These are phyloP conservation scores for Pyropia yezoensis DNA, from an alignment of 23 red algal genomes.

Conservation along the genomic window DNA sequence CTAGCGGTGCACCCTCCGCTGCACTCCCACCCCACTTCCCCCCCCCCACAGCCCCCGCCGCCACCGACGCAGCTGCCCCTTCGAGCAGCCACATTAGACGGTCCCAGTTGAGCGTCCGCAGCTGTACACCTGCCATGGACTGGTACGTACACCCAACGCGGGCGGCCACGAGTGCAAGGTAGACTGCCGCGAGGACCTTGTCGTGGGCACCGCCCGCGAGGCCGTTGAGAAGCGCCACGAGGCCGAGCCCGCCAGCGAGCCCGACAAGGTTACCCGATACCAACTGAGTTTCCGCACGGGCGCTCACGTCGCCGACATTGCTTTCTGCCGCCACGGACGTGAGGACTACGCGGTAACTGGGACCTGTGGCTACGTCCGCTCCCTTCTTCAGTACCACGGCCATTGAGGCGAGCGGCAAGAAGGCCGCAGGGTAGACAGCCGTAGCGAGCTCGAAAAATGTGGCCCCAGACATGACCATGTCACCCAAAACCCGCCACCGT, in stretches of 20 bases:
- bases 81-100: slow-evolving; percentile 28
- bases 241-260: slow-evolving; percentile 37
- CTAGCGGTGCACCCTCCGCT: too few relatives aligned
- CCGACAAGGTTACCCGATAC: slow-evolving; percentile 72
- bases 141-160: slow-evolving; percentile 67
- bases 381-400: slow-evolving; percentile 50
- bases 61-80: background rate
- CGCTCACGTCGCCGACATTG: slow-evolving; percentile 84
- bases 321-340: slow-evolving; percentile 38
- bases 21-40: too few relatives aligned
- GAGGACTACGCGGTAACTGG: slow-evolving; percentile 65
- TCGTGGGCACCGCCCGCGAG: slow-evolving; percentile 17
- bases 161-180: slow-evolving; percentile 17
- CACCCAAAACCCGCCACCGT: slow-evolving; percentile 70
- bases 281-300: slow-evolving; percentile 63
- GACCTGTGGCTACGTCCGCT: slow-evolving; percentile 59
- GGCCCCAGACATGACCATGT: slow-evolving; percentile 63
- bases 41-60: too few relatives aligned
- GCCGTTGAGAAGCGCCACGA: slow-evolving; percentile 19
- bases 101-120: slow-evolving; percentile 78
- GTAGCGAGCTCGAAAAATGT: slow-evolving; percentile 58
- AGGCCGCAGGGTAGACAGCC: slow-evolving; percentile 29
- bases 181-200: slow-evolving; percentile 16
- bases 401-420: slow-evolving; percentile 58
- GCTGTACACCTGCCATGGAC: slow-evolving; percentile 31